These are phyloP conservation scores for Globomyces sp. DNA, from an alignment of 371 early-diverging fungal species.

Conservation along the genomic window DNA sequence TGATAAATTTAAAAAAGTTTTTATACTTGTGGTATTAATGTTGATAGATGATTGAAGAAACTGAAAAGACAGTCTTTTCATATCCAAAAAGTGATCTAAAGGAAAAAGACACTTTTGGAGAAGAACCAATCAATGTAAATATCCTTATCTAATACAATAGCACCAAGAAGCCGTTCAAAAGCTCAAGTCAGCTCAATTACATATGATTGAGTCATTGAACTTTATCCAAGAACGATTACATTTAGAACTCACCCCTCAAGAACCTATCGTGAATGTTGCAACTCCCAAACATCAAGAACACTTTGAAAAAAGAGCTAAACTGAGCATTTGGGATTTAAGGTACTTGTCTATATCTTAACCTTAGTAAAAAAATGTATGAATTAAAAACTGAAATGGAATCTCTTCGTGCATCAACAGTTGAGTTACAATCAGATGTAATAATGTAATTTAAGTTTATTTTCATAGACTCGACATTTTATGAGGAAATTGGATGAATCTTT, in stretches of 20 bases:
- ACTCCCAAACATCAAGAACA: neutral
- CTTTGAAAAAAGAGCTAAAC: neutral
- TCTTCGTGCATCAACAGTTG: too few species aligned
- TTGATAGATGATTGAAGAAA: conserved; percentile 48
- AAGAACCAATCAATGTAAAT: conserved; percentile 24
- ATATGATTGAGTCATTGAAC: conserved; percentile 66
- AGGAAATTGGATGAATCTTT: too few species aligned
- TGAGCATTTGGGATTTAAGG: too few species aligned
- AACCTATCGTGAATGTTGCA: neutral
- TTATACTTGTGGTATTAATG: conserved; percentile 43
- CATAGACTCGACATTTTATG: too few species aligned
- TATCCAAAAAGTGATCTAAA: neutral
- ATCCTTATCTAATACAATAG: neutral
- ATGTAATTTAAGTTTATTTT: too few species aligned
- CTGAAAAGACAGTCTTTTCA: conserved; percentile 33
- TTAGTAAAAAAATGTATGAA: too few species aligned
- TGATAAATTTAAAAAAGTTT: conserved; percentile 51
- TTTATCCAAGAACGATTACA: conserved; percentile 24
- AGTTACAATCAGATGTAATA: too few species aligned
- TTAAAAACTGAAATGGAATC: too few species aligned
- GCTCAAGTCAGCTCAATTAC: conserved; percentile 61
- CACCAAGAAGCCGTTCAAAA: conserved; percentile 32
- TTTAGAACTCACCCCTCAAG: neutral
- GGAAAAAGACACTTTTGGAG: neutral
- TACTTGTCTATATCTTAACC: too few species aligned